These are phyloP conservation scores for Populus hybrid DNA, from an alignment of 441 rosid species.

Conservation along the genomic window DNA sequence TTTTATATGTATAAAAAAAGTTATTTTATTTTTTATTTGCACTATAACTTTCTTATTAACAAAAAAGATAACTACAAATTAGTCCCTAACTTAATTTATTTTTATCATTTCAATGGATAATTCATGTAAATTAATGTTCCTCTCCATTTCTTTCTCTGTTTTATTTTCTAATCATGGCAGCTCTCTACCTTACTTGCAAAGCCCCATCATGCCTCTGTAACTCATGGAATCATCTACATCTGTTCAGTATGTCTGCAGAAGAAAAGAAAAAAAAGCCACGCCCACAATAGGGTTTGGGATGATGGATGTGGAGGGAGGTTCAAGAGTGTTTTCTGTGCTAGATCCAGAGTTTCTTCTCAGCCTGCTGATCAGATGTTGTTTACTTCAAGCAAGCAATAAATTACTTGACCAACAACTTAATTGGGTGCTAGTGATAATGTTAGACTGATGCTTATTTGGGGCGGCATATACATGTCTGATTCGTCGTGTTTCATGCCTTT, in stretches of 20 bases:
- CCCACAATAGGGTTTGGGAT: conserved; percentile 17
- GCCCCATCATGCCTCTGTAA: conserved; percentile 32
- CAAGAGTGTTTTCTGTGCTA: conserved; percentile 36
- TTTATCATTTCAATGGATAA: neutral
- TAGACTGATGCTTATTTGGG: conserved; percentile 57
- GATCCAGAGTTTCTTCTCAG: conserved; percentile 44
- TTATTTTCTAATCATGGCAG: conserved; percentile 31
- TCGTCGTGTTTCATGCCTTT: conserved; percentile 47
- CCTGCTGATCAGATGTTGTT: conserved; percentile 31
- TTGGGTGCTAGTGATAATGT: conserved; percentile 24
- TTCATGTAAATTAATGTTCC: neutral
- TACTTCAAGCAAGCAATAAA: conserved; percentile 29
- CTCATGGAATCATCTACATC: conserved; percentile 32
- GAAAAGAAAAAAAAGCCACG: conserved; percentile 25
- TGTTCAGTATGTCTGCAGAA: conserved; percentile 23
- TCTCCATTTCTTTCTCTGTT: neutral
- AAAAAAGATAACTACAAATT: neutral
- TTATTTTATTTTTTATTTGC: conserved; percentile 35
- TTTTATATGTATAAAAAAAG: conserved; percentile 4
- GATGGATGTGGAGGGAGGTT: conserved; percentile 26
- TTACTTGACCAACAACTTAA: conserved; percentile 33
- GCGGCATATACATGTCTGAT: conserved; percentile 69
- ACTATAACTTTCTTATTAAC: no score
- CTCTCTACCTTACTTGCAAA: conserved; percentile 36
- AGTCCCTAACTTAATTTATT: neutral